These are phyloP conservation scores for Malassezia globosa DNA, from an alignment of 1,284 basidiomycete genomes.

Conservation along the genomic window DNA sequence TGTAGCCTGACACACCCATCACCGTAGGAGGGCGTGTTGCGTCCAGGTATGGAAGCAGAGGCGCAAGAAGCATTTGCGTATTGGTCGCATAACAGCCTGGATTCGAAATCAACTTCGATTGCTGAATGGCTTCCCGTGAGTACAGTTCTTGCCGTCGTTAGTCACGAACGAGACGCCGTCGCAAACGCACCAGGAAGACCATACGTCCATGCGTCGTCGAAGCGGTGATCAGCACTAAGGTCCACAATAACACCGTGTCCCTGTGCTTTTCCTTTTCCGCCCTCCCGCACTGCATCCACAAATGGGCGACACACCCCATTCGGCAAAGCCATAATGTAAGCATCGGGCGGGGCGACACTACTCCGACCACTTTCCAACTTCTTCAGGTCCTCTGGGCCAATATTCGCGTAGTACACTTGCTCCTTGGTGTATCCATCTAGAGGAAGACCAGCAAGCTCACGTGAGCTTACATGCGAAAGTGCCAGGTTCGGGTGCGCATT, in stretches of 20 bases:
- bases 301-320: conserved; percentile 96
- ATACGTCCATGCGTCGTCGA: conserved; percentile 89
- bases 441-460: conserved; percentile 74
- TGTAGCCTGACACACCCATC: conserved; percentile 86
- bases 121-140: conserved; percentile 59
- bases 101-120: conserved; percentile 78
- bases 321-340: conserved; percentile 75
- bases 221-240: conserved; percentile 86
- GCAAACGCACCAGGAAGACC: conserved; percentile 98
- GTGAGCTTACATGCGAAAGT: conserved; percentile 87
- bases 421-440: conserved; percentile 66
- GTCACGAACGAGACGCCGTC: conserved; percentile 47
- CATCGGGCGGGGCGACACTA: conserved; percentile 41
- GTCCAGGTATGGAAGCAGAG: conserved; percentile 65
- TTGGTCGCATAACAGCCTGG: conserved; percentile 96
- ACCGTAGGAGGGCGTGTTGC: conserved; percentile 65
- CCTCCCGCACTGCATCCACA: conserved; percentile 82
- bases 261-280: conserved; percentile 55
- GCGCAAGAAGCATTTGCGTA: conserved; percentile 78
- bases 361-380: conserved; percentile 41
- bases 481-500: conserved; percentile 74
- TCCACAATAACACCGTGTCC: conserved; percentile 63
- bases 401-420: conserved; percentile 51
- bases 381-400: conserved; percentile 40
- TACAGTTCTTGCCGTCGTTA: conserved; percentile 66